Base-by-base conservation (phyloP, 805 yeast species). In the Schizosaccharomyces pombe region DNA sequence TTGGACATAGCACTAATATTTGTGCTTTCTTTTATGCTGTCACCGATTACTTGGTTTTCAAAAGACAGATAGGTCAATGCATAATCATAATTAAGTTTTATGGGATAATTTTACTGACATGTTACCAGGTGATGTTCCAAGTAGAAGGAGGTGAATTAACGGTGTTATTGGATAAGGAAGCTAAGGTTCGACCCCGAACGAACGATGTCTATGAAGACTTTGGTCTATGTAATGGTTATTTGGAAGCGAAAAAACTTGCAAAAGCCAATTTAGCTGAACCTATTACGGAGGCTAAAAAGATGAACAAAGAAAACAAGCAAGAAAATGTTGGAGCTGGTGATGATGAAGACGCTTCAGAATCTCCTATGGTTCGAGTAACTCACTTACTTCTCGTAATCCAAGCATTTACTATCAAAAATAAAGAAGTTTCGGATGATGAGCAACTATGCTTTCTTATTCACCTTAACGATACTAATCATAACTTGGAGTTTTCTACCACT, bases 211-310 rank as follows among this genome's bases (percentile, higher is more conserved):
- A 64, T 56, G 71, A 74, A 31, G 75, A 76, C 52, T 73, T 89
- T 61, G 80, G 81, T 58, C 65, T 83, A 60, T 85, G 86, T 63
- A 69, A 73, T 22, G 96, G 96, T 58, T 62, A 78, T 1, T 75
- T 78, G 47, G 94, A 85, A 64, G 96, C 91, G 12, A 93, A 83
- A 62, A 89, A 91, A 65, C 74, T 91, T 57, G 82, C 93, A 43
- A 73, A 76, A 61, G 97, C 96, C 3, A 87, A 85, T 63, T 72
- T 89, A 60, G 95, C 85, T 31, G 77, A 78, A 55, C 77, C 79
- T n/a, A 73, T 80, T 54, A 57, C 60, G 4, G 58, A 43, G 19
- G 49, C 30, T 6, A 19, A 43, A 24, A 43, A 43, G 55, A 77
- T 79, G n/a, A 73, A 79, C 54, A 56, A 60, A 9, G 59, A 43